Evolutionary conservation across 225 moss, liverwort and hornwort species (phyloP), one percentile per base, ranked within the genome.

Genomic region (Asterella californica): DNA sequence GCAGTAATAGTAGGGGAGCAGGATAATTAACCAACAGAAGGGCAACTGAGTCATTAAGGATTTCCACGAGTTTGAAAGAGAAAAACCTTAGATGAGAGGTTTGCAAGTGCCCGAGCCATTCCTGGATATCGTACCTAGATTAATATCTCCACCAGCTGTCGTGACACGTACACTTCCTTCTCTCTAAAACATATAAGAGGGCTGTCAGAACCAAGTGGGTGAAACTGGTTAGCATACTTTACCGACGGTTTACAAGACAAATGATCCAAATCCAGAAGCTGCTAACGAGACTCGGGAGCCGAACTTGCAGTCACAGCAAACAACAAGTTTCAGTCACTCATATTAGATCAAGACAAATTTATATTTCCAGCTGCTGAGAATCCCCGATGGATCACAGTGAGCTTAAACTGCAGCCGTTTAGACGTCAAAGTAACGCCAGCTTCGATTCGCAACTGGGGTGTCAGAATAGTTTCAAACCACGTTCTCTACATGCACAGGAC

Each of bases 101-200:
- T n/a, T n/a, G n/a, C n/a, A n/a, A 65, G 4, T 11, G 32, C 32
- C 15, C 67, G 17, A 46, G 38, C 22, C 70, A 24, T 70, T 45
- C 9, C n/a, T 22, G 71, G 46, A 46, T 0, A 25, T 29, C 79
- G 85, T 77, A 92, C 95, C 93, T 77, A 93, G 81, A 62, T 84
- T 93, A 34, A 95, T 88, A 77, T 84, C 62, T 79, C 95, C 91
- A 72, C 95, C 93, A 59, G 47, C 79, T 61, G 95, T 92, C 80
- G 78, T 87, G 68, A 92, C 88, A 57, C 82, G 88, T 83, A 95
- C 80, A 85, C 84, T 91, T 38, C 90, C 93, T 84, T 95, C 95
- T 86, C 88, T 91, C 90, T 92, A 85, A 79, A 84, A 60, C 55
- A 87, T 60, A 17, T 74, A 62, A 76, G 81, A 78, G 78, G 24